phyloP scores from a whole-genome alignment of 164 flowering plant genomes.

The Tetracentron sinense region DNA sequence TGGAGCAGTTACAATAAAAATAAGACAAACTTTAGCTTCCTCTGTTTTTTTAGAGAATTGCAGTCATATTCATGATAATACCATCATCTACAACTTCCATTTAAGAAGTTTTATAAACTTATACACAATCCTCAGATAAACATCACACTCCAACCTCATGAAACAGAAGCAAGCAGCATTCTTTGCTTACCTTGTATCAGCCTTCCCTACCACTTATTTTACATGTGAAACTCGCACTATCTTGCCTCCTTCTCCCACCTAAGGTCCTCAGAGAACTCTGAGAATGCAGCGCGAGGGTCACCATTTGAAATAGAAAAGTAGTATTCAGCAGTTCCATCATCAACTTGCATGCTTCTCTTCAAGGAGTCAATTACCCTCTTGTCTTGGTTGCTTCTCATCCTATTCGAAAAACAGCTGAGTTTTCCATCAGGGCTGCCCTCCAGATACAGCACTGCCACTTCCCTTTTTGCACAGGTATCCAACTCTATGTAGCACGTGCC shows the following conservation, averaged over 20 bases:
- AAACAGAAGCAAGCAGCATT: no score
- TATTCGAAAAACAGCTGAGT: constrained; percentile 16
- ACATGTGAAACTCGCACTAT: constrained; percentile 21
- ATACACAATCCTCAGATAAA: no score
- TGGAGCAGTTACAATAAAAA: no score
- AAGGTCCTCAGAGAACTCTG: constrained; percentile 71
- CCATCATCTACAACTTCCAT: no score
- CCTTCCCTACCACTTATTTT: no score
- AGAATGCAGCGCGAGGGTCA: constrained; percentile 78
- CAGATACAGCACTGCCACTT: constrained; percentile 81
- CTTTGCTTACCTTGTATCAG: no score
- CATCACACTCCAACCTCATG: no score
- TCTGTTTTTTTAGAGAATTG: no score
- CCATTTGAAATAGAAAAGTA: constrained; percentile 82
- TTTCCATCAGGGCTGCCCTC: constrained; percentile 57
- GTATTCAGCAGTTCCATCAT: constrained; percentile 84
- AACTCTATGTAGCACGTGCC: constrained; percentile 84
- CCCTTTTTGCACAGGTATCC: constrained; percentile 76
- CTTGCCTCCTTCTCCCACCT: constrained; percentile 72
- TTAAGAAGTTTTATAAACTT: no score
- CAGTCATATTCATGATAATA: no score
- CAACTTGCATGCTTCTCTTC: constrained; percentile 87
- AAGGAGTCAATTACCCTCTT: constrained; percentile 69
- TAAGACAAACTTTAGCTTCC: no score
- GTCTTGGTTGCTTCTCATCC: constrained; percentile 38